phyloP scores from a whole-genome alignment of 108 stramenopile genomes.

The Cyclotella kingstonii region DNA sequence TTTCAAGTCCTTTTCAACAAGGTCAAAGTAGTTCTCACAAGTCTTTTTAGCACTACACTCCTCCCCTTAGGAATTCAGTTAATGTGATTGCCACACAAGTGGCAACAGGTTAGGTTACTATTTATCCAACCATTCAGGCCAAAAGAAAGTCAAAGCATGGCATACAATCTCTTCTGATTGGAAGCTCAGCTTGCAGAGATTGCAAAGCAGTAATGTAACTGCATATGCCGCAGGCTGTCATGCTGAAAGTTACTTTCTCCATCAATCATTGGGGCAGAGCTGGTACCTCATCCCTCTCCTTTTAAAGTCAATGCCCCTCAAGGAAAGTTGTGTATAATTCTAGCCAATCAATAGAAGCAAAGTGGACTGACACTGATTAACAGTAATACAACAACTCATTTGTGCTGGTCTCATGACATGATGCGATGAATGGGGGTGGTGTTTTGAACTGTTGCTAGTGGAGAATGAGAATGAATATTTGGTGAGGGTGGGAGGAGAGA shows the following conservation, averaged over 20 bases:
- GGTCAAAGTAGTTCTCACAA: constrained; percentile 4
- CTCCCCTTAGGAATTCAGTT: constrained; percentile 7
- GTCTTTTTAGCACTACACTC: constrained; percentile 17
- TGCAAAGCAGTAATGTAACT: constrained; percentile 12
- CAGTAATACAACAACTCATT: too few species aligned
- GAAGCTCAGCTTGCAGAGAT: constrained; percentile 41
- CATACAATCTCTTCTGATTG: constrained; percentile 33
- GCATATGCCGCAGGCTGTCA: background rate
- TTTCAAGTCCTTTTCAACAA: background rate
- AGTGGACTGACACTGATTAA: constrained; percentile 32
- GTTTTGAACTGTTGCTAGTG: too few species aligned
- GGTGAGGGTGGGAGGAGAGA: too few species aligned
- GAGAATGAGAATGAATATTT: too few species aligned
- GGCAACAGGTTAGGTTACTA: constrained; percentile 31
- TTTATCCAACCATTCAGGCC: constrained; percentile 35
- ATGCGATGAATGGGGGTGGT: too few species aligned
- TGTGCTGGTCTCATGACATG: too few species aligned
- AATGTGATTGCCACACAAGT: constrained; percentile 35
- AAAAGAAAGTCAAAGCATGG: constrained; percentile 34
- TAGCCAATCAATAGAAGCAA: constrained; percentile 36
- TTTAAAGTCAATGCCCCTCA: constrained; percentile 52
- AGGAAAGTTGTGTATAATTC: constrained; percentile 71
- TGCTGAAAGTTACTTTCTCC: background rate
- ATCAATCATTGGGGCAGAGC: constrained; percentile 21
- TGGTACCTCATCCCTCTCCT: constrained; percentile 16